Conservation (phyloP, 129 eudicot genomes). For the Arctium lappa region DNA sequence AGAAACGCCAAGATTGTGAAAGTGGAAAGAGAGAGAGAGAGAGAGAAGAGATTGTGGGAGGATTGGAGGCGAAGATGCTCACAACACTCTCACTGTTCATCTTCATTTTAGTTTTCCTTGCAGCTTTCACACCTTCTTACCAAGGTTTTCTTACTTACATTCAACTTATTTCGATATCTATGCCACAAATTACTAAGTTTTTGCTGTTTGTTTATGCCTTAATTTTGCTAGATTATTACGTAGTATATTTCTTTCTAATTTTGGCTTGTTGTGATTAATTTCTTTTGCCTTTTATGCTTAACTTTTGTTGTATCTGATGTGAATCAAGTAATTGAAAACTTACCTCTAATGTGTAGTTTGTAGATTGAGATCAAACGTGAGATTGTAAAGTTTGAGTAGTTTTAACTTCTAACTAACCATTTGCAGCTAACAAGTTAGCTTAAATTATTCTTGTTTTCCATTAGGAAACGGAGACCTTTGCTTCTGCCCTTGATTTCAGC, state of each 20-base stretch:
- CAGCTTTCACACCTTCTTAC: slow-evolving; percentile 43
- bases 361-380: slow-evolving; percentile 7
- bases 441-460: background rate
- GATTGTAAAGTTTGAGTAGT: slow-evolving; percentile 3
- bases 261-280: background rate
- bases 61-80: slow-evolving; percentile 16
- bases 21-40: slow-evolving; percentile 15
- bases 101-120: slow-evolving; percentile 30
- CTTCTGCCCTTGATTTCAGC: background rate
- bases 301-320: slow-evolving; percentile 14
- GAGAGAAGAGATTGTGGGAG: background rate
- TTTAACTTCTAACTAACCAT: slow-evolving; percentile 13
- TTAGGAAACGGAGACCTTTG: background rate
- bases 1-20: background rate
- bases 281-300: slow-evolving; percentile 12
- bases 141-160: slow-evolving; percentile 37
- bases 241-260: background rate
- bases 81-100: slow-evolving; percentile 33
- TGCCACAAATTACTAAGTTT: background rate
- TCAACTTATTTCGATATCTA: background rate
- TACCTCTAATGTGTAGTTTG: background rate
- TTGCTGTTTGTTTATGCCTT: slow-evolving; percentile 4
- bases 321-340: background rate
- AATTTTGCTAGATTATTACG: background rate
- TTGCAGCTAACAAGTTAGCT: slow-evolving; percentile 12